These are phyloP conservation scores for Zygnema circumcarinatum DNA, from an alignment of 139 green algal species.

Conservation along the genomic window DNA sequence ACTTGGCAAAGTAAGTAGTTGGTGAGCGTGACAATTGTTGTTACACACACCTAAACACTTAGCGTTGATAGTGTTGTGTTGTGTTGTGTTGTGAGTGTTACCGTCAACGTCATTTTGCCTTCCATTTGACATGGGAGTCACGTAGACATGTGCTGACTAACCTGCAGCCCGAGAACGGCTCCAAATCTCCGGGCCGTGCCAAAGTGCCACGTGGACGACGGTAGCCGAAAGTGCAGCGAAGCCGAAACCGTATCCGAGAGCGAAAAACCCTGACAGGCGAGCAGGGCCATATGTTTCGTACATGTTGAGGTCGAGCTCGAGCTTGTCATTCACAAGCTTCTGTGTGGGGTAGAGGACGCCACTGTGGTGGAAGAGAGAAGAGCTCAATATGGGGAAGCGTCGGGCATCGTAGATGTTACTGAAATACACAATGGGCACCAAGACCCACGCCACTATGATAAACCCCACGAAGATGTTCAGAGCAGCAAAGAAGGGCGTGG, in stretches of 20 bases:
- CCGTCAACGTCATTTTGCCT: too few relatives aligned
- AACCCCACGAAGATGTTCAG: slow-evolving; percentile 21
- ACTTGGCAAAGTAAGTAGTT: too few relatives aligned
- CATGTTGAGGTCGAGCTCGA: neutral
- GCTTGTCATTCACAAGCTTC: neutral
- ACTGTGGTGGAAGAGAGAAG: slow-evolving; percentile 10
- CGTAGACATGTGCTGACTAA: too few relatives aligned
- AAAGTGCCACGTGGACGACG: slow-evolving; percentile 21
- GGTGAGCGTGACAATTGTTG: too few relatives aligned
- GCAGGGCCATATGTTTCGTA: slow-evolving; percentile 7
- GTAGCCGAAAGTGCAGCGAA: slow-evolving; percentile 30
- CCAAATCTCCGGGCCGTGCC: slow-evolving; percentile 31
- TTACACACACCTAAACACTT: too few relatives aligned
- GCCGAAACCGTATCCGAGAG: slow-evolving; percentile 21
- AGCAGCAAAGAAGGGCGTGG: slow-evolving; percentile 23
- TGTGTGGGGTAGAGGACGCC: neutral
- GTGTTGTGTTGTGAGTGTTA: too few relatives aligned
- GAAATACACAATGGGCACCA: slow-evolving; percentile 30
- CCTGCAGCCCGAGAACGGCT: neutral
- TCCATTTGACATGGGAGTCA: too few relatives aligned
- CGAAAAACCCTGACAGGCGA: slow-evolving; percentile 26
- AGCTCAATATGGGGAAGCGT: slow-evolving; percentile 13
- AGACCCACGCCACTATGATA: neutral
- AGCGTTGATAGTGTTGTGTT: too few relatives aligned
- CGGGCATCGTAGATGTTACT: slow-evolving; percentile 24